Conservation (phyloP, 305 asterid species). For the Fraxinus floribunda region DNA sequence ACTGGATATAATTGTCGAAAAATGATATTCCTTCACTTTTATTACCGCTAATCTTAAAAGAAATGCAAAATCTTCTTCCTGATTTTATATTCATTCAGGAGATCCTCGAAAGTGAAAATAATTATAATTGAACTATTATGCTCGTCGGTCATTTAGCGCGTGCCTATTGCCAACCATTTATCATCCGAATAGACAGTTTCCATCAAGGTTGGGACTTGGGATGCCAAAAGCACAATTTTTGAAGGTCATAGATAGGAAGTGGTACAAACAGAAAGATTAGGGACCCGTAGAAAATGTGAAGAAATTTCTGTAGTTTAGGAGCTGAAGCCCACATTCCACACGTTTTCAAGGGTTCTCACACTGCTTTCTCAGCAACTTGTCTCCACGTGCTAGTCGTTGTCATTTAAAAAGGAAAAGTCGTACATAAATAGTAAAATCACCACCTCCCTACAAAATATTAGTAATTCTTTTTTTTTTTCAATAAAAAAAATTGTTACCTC, state of each 20-base stretch:
- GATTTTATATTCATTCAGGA: background rate
- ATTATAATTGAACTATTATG: no score
- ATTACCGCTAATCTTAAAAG: background rate
- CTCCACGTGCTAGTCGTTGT: background rate
- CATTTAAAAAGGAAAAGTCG: background rate
- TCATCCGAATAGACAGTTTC: background rate
- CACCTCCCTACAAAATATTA: no score
- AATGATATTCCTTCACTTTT: no score
- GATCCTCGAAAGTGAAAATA: no score
- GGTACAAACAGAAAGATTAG: background rate
- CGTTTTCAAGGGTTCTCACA: conserved; percentile 8
- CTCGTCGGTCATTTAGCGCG: background rate
- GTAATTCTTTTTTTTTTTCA: no score
- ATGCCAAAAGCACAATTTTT: background rate
- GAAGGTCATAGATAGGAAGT: background rate
- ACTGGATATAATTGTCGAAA: background rate
- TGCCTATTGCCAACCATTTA: background rate
- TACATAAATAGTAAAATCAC: background rate
- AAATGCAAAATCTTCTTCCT: background rate
- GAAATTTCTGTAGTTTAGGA: background rate
- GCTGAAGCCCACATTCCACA: conserved; percentile 9
- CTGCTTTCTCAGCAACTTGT: background rate
- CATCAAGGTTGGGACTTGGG: no score
- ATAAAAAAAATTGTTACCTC: no score
- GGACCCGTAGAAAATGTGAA: background rate